Evolutionary conservation across 2,329 filamentous ascomycete genomes (phyloP).

Genomic region (Diaporthe aspalathi): DNA sequence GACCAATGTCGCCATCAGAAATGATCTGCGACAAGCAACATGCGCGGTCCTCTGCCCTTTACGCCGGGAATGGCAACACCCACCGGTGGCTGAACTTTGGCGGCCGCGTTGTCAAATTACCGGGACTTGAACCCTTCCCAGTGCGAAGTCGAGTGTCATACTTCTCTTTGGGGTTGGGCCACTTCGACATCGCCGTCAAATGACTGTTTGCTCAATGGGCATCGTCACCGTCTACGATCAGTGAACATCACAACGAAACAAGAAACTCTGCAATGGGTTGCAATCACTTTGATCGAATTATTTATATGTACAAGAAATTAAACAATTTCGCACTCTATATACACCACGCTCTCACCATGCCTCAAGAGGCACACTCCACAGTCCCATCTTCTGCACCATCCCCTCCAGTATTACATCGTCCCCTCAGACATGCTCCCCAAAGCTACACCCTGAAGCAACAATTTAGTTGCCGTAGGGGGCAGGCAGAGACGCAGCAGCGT

Average conservation of each 20-base stretch:
- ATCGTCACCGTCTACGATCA: not conserved
- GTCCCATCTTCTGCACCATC: not conserved
- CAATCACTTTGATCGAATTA: constrained; percentile 26
- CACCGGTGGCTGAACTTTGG: not conserved
- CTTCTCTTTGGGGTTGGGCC: not conserved
- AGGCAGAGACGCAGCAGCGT: not conserved
- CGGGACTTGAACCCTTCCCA: not conserved
- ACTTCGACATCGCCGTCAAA: not conserved
- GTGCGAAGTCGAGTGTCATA: not conserved
- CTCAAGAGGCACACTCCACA: not conserved
- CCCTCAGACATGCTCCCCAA: not conserved
- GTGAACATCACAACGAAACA: not conserved
- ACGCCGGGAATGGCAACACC: not conserved
- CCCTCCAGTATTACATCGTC: not conserved
- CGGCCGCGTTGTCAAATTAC: not conserved
- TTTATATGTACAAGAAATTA: constrained; percentile 23
- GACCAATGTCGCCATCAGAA: not conserved
- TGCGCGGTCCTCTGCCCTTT: not conserved
- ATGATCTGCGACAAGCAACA: not conserved
- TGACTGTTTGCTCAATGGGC: not conserved
- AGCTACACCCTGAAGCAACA: not conserved
- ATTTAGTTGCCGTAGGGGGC: constrained; percentile 27
- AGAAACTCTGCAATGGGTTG: not conserved
- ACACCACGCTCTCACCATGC: not conserved
- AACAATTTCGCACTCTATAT: constrained; percentile 3